phyloP scores from a whole-genome alignment of 225 moss, liverwort and hornwort genomes.

The Sphagnum contortum region DNA sequence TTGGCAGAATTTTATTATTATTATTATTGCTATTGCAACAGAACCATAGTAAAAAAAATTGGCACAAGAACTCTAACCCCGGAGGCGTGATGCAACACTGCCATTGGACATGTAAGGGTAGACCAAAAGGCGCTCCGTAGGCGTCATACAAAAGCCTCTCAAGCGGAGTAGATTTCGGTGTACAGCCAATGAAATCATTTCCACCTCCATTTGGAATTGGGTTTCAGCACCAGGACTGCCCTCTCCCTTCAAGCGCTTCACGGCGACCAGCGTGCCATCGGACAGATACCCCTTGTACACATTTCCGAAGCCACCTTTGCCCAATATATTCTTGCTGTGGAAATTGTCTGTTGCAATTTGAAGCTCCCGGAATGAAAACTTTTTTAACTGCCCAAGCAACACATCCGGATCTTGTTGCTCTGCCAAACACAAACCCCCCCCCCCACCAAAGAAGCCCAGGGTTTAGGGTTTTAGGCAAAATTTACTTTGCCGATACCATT shows the following conservation, averaged over 20 bases:
- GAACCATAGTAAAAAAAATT: too few species aligned
- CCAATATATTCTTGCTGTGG: conserved; percentile 65
- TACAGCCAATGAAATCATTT: conserved; percentile 90
- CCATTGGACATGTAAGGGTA: conserved; percentile 97
- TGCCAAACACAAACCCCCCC: conserved; percentile 9
- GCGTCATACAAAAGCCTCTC: conserved; percentile 93
- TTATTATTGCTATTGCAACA: neutral
- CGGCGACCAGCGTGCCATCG: conserved; percentile 77
- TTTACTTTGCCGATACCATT: too few species aligned
- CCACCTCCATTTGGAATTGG: conserved; percentile 95
- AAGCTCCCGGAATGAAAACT: conserved; percentile 76
- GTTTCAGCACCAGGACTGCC: conserved; percentile 79
- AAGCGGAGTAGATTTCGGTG: conserved; percentile 79
- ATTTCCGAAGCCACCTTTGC: conserved; percentile 85
- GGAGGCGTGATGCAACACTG: conserved; percentile 87
- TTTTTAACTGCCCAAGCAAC: conserved; percentile 76
- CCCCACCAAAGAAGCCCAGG: too few species aligned
- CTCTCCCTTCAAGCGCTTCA: conserved; percentile 79
- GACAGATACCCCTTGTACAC: conserved; percentile 76
- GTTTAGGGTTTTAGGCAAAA: too few species aligned
- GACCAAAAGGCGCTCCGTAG: conserved; percentile 79
- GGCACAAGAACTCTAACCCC: conserved; percentile 28
- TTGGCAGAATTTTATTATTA: too few species aligned
- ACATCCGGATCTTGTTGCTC: conserved; percentile 80
- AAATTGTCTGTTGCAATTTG: conserved; percentile 87